Base-by-base conservation (phyloP, 2,329 filamentous ascomycete genomes). In the Fragosphaeria purpurea region DNA sequence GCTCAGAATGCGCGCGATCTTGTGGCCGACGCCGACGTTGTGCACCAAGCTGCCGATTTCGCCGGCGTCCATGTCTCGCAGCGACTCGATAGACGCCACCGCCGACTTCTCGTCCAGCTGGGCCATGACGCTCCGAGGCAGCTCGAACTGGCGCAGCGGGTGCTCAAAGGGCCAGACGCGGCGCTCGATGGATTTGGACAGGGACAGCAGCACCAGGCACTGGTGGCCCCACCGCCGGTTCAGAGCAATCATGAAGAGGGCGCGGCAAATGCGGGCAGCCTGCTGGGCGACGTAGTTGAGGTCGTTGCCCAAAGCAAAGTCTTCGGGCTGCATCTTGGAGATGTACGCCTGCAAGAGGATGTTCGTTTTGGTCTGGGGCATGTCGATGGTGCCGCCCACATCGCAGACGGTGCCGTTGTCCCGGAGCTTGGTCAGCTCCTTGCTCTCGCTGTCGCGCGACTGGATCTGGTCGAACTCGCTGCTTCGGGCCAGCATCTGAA, bases 381-480 rank as follows among this genome's bases (percentile, higher is more conserved):
- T 77, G 58, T 84, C 80, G 43, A 80, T 77, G 2, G 75, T 74
- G n/a, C 83, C 85, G 50, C 83, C 84, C 30, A 97, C 82, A 56
- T 90, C 82, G 52, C 90, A 95, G 13, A 84, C 83, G 10, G 86
- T 78, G 0, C 85, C 73, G 37, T 89, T 81, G 0, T 86, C 73
- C 56, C 80, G 81, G 48, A 98, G 74, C 30, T 79, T 75, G 13
- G 76, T 76, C n/a, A 98, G 73, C 65, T 98, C 94, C 60, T 90
- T 86, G 51, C 85, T 83, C 67, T 98, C 94, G 47, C 72, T 93
- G 50, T 98, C 93, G 55, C 94, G 77, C 5, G 86, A 89, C 63
- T 96, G 90, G 41, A 98, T 87, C 58, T 98, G 95, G 70, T 97
- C 89, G 59, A 98, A 98, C 65, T 98, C 93, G 57, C 90, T 89